Evolutionary conservation across 1,284 basidiomycete species (phyloP).

Genomic region (Spongiforma sp.): DNA sequence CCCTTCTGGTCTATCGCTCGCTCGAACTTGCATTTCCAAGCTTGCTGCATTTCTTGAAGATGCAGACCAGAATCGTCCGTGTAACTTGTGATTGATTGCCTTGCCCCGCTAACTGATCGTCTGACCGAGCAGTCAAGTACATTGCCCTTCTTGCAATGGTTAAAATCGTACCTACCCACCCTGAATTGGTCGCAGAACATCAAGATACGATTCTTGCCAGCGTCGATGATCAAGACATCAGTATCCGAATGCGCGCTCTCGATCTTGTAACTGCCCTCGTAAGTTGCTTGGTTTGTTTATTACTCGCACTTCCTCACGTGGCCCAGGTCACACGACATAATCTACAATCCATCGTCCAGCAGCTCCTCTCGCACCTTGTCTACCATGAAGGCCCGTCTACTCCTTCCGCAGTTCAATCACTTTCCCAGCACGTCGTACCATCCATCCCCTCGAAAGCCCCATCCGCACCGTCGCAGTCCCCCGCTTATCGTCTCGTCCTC

Average conservation of each 20-base stretch:
- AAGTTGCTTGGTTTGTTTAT: constrained; percentile 25
- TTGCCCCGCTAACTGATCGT: constrained; percentile 24
- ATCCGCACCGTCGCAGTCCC: constrained; percentile 63
- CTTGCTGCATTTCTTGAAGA: constrained; percentile 92
- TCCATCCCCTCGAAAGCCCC: constrained; percentile 45
- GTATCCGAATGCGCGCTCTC: constrained; percentile 93
- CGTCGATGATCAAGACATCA: constrained; percentile 93
- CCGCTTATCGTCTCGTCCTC: constrained; percentile 85
- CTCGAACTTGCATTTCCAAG: constrained; percentile 91
- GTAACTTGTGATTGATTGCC: constrained; percentile 13
- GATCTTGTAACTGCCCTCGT: constrained; percentile 96
- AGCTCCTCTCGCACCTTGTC: constrained; percentile 86
- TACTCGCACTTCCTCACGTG: constrained; percentile 4
- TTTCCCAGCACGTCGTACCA: constrained; percentile 55
- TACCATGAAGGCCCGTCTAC: constrained; percentile 57
- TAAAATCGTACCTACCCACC: constrained; percentile 94
- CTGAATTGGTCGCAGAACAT: constrained; percentile 90
- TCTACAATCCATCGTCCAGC: constrained; percentile 87
- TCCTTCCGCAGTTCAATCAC: constrained; percentile 65
- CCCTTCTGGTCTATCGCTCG: constrained; percentile 79
- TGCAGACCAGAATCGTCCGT: constrained; percentile 91
- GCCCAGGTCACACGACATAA: constrained; percentile 80
- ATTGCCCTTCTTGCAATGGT: constrained; percentile 95
- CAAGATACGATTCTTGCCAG: constrained; percentile 92
- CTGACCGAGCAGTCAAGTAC: constrained; percentile 79